These are phyloP conservation scores for Chaetomiaceae sp. DNA, from an alignment of 2,329 filamentous ascomycete genomes.

Conservation along the genomic window DNA sequence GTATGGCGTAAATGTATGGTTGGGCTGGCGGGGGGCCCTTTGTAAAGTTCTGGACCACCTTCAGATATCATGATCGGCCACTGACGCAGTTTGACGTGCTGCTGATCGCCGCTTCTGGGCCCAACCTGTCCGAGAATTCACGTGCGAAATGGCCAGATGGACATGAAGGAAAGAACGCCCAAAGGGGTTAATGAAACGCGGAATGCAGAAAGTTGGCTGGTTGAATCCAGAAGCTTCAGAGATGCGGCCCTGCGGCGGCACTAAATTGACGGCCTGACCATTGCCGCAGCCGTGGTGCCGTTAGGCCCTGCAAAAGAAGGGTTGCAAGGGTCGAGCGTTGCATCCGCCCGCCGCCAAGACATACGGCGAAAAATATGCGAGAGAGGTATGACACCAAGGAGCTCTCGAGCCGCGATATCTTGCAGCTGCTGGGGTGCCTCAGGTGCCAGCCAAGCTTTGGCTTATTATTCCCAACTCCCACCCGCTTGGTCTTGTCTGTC, in stretches of 20 bases:
- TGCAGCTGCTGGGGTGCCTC: not conserved
- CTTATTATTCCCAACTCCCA: constrained; percentile 16
- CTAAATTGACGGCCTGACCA: constrained; percentile 10
- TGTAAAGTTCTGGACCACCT: not conserved
- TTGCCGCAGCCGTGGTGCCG: constrained; percentile 14
- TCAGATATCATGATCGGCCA: constrained; percentile 7
- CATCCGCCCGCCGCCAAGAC: constrained; percentile 24
- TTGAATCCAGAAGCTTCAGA: constrained; percentile 1
- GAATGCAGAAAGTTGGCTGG: not conserved
- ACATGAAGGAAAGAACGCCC: not conserved
- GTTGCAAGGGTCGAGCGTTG: constrained; percentile 9
- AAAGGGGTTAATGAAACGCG: not conserved
- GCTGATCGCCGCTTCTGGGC: constrained; percentile 1
- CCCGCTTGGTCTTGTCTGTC: not conserved
- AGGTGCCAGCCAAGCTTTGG: constrained; percentile 13
- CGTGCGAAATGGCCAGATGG: not conserved
- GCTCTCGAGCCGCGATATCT: constrained; percentile 14
- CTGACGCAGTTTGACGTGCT: constrained; percentile 4
- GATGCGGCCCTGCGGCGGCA: constrained; percentile 6
- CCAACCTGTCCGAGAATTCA: constrained; percentile 1
- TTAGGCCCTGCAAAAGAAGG: not conserved
- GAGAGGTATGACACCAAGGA: constrained; percentile 15
- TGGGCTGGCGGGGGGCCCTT: too few species aligned
- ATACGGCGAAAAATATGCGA: constrained; percentile 19
- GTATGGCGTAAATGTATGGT: too few species aligned